Percentiles rank a stretch among this genome's conserved stretches.
Conservation (phyloP, 2,329 filamentous ascomycete species). For the Sarocladium brachiariae region DNA sequence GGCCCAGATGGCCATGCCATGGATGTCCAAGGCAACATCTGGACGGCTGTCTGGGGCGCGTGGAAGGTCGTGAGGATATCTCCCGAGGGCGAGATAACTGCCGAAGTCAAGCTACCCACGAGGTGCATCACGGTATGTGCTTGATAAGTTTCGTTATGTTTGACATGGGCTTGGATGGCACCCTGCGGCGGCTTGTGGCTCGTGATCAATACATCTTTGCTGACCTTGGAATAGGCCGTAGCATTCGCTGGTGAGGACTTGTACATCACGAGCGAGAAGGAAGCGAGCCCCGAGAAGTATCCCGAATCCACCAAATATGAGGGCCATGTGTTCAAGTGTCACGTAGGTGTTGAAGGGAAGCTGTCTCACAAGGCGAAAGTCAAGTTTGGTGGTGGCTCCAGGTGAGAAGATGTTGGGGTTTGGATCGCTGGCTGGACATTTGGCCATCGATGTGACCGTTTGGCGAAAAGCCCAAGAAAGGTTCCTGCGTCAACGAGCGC, state of each 20-base stretch:
- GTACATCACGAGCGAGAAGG: constrained; percentile 15
- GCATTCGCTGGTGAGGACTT: constrained; percentile 14
- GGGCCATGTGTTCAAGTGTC: constrained; percentile 15
- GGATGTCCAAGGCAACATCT: constrained; percentile 15
- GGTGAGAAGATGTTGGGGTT: constrained; percentile 1
- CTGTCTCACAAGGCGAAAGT: neutral
- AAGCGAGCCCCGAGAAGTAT: constrained; percentile 15
- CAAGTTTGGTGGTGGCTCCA: neutral
- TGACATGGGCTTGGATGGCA: too few species aligned
- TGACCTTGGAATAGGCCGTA: constrained; percentile 12
- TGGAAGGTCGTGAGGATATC: constrained; percentile 14
- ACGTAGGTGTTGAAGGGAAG: constrained; percentile 13
- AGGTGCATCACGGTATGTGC: constrained; percentile 14
- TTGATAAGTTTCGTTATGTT: too few species aligned
- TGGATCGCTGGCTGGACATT: neutral
- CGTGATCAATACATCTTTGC: too few species aligned
- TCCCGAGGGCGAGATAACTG: constrained; percentile 14
- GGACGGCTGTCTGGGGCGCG: constrained; percentile 14
- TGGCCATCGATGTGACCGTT: constrained; percentile 5
- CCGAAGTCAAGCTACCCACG: constrained; percentile 13
- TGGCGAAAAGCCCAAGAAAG: constrained; percentile 7
- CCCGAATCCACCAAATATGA: constrained; percentile 13
- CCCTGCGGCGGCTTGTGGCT: too few species aligned
- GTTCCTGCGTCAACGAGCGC: too few species aligned
- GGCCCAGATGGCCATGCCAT: constrained; percentile 15